Conservation (phyloP, 2,329 filamentous ascomycete genomes). For the Arthroderma sp. region DNA sequence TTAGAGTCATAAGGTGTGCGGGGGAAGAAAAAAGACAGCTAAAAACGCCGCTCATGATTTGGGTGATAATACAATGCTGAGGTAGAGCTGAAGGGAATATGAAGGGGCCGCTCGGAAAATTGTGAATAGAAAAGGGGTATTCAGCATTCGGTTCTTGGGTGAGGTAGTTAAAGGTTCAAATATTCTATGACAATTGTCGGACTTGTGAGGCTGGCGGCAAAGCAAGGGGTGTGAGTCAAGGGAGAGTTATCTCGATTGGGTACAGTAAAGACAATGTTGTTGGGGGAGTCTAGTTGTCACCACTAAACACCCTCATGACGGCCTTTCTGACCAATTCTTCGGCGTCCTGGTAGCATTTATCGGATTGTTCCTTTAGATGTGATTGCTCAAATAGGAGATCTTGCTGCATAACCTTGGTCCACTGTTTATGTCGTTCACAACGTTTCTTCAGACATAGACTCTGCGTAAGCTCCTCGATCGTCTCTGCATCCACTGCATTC, state of each 20-base stretch:
- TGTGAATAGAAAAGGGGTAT: not conserved
- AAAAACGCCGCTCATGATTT: not conserved
- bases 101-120: not conserved
- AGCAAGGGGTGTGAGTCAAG: not conserved
- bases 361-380: conserved; percentile 29
- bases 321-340: conserved; percentile 33
- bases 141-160: not conserved
- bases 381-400: conserved; percentile 35
- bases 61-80: not conserved
- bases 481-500: conserved; percentile 19
- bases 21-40: not conserved
- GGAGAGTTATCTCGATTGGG: too few species aligned
- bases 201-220: not conserved
- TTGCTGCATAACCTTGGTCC: conserved; percentile 37
- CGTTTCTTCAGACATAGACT: conserved; percentile 38
- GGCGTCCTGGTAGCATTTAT: conserved; percentile 31
- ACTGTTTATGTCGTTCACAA: conserved; percentile 38
- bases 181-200: not conserved
- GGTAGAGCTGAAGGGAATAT: not conserved
- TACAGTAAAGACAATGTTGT: not conserved
- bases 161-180: not conserved
- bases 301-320: conserved; percentile 31
- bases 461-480: conserved; percentile 24
- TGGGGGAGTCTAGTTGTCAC: conserved; percentile 10
- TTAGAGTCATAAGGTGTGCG: not conserved